These are phyloP conservation scores for Fraxinus albicans DNA, from an alignment of 305 asterid genomes.

Conservation along the genomic window DNA sequence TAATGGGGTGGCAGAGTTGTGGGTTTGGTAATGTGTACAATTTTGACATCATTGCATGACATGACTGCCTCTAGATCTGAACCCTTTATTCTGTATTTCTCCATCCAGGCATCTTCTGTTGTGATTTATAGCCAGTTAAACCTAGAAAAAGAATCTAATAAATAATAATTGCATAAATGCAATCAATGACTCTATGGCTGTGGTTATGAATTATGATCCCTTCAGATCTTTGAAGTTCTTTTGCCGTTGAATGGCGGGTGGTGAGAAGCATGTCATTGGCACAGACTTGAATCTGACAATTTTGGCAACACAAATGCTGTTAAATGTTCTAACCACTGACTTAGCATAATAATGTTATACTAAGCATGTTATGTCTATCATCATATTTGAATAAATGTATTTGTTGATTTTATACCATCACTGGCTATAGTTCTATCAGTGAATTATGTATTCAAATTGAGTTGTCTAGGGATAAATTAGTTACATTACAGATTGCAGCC, in stretches of 20 bases:
- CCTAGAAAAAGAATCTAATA: not conserved
- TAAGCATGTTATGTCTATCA: not conserved
- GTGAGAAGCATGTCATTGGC: not conserved
- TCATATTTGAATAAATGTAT: not conserved
- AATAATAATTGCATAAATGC: not conserved
- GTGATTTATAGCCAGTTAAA: not conserved
- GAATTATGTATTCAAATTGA: slow-evolving; percentile 7
- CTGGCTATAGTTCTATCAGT: not conserved
- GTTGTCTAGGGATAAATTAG: slow-evolving; percentile 6
- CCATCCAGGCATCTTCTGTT: not conserved
- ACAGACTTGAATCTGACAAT: not conserved
- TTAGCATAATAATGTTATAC: not conserved
- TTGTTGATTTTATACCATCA: not conserved
- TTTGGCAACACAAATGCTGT: not conserved
- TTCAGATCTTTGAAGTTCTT: not conserved
- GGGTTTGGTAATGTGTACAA: not conserved
- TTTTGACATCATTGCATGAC: not conserved
- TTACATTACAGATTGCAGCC: slow-evolving; percentile 7
- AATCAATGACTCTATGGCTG: not conserved
- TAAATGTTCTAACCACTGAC: not conserved
- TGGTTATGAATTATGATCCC: not conserved
- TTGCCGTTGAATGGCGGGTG: not conserved
- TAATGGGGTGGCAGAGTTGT: not conserved
- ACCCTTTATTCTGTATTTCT: not conserved
- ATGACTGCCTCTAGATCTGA: not conserved